phyloP scores from a whole-genome alignment of 2,329 filamentous ascomycete genomes.

The Aspergillus viridinutans region DNA sequence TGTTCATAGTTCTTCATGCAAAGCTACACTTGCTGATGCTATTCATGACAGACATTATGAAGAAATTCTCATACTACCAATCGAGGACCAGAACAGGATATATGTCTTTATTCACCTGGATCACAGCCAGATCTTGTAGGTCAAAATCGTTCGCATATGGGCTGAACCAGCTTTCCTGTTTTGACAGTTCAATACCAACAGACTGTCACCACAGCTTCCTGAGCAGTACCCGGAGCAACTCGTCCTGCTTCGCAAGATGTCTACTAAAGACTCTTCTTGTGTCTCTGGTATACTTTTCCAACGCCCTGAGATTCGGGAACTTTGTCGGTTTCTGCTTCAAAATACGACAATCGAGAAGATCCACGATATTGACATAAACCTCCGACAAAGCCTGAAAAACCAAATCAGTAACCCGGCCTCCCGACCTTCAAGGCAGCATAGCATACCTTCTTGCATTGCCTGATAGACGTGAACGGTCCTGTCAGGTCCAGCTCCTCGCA shows the following conservation, averaged over 20 bases:
- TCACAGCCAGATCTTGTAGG: not conserved
- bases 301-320: slow-evolving; percentile 10
- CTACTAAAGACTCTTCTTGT: slow-evolving; percentile 10
- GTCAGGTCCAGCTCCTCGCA: slow-evolving; percentile 22
- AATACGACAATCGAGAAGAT: slow-evolving; percentile 24
- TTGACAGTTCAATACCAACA: too few species aligned
- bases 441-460: slow-evolving; percentile 24
- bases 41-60: not conserved
- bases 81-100: not conserved
- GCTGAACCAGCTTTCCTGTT: not conserved
- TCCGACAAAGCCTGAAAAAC: slow-evolving; percentile 15
- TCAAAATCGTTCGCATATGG: not conserved
- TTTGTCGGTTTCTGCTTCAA: slow-evolving; percentile 1
- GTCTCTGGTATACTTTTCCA: slow-evolving; percentile 16
- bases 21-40: not conserved
- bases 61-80: not conserved
- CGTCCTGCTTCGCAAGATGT: slow-evolving; percentile 17
- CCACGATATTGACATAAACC: slow-evolving; percentile 27
- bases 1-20: not conserved
- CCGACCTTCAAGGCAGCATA: not conserved
- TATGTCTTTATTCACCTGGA: not conserved
- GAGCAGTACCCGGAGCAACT: slow-evolving; percentile 17
- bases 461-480: slow-evolving; percentile 16
- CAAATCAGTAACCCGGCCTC: not conserved
- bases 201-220: slow-evolving; percentile 8